Percentiles rank a stretch among this genome's conserved stretches.
Evolutionary conservation across 768 basidiomycete genomes (phyloP).

Genomic region (Phylloporus arenicola): DNA sequence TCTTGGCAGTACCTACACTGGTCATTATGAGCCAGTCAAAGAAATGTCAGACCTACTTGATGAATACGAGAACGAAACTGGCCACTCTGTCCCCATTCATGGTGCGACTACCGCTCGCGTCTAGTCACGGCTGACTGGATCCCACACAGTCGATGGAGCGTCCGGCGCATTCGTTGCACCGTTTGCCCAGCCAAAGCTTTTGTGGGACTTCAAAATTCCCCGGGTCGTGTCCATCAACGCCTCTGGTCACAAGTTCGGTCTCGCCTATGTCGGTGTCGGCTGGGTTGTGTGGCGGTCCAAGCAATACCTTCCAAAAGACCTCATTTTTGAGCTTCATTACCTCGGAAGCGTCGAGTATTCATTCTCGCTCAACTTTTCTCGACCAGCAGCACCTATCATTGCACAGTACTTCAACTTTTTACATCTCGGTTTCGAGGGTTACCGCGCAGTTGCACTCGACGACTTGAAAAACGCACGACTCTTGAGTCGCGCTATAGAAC

Average conservation of each 20-base stretch:
- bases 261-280: slow-evolving; percentile 54
- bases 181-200: slow-evolving; percentile 48
- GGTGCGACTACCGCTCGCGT: slow-evolving; percentile 22
- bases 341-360: slow-evolving; percentile 65
- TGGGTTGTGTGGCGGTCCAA: slow-evolving; percentile 61
- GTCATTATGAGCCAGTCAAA: slow-evolving; percentile 74
- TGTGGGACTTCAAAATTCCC: slow-evolving; percentile 58
- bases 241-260: slow-evolving; percentile 59
- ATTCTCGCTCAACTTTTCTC: slow-evolving; percentile 59
- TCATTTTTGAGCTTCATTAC: slow-evolving; percentile 60
- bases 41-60: slow-evolving; percentile 74
- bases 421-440: slow-evolving; percentile 55
- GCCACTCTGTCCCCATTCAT: slow-evolving; percentile 42
- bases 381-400: slow-evolving; percentile 56
- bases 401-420: slow-evolving; percentile 62
- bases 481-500: slow-evolving; percentile 59
- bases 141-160: slow-evolving; percentile 46
- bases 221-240: slow-evolving; percentile 57
- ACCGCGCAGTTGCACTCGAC: slow-evolving; percentile 40
- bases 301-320: slow-evolving; percentile 57
- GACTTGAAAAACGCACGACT: slow-evolving; percentile 60
- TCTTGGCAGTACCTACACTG: slow-evolving; percentile 52
- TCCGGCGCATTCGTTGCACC: slow-evolving; percentile 61
- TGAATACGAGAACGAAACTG: slow-evolving; percentile 46
- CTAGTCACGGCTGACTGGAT: slow-evolving; percentile 9